These are phyloP conservation scores for Populus simonii DNA, from an alignment of 345 rosid genomes.

Conservation along the genomic window DNA sequence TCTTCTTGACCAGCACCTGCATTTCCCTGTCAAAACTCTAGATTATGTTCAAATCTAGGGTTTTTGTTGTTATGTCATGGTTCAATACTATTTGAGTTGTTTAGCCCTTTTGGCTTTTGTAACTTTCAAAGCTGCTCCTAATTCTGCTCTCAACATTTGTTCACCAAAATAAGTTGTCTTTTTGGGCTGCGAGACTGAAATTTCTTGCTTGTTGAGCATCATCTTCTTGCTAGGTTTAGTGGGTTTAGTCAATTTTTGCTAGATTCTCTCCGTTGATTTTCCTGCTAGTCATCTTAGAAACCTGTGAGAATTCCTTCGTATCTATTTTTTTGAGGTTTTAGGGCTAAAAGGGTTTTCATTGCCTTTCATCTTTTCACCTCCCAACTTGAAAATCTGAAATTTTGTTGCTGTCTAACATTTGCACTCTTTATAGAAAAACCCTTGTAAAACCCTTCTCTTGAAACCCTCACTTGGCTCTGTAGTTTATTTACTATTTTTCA, in stretches of 20 bases:
- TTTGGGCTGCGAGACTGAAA: background rate
- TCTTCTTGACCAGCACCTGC: constrained; percentile 11
- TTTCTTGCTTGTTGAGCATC: constrained; percentile 2
- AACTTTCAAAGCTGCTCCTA: background rate
- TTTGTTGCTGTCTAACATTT: background rate
- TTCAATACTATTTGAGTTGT: background rate
- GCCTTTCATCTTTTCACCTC: background rate
- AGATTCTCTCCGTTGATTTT: background rate
- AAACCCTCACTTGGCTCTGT: background rate
- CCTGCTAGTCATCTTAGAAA: background rate
- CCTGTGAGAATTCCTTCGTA: background rate
- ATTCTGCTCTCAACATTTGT: constrained; percentile 7
- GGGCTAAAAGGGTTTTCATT: background rate
- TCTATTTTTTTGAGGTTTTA: background rate
- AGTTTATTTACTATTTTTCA: background rate
- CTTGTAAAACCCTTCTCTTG: constrained; percentile 12
- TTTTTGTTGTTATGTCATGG: background rate
- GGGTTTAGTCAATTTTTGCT: constrained; percentile 7
- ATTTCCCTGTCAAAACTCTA: constrained; percentile 24
- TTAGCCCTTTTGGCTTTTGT: background rate
- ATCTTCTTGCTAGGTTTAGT: background rate
- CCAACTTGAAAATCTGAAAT: background rate
- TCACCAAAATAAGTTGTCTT: background rate
- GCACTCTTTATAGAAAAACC: constrained; percentile 1
- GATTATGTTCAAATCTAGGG: constrained; percentile 24